Evolutionary conservation across 2,329 filamentous ascomycete genomes (phyloP), one percentile per base, ranked within the genome.

Genomic region (Microsporum audouinii): DNA sequence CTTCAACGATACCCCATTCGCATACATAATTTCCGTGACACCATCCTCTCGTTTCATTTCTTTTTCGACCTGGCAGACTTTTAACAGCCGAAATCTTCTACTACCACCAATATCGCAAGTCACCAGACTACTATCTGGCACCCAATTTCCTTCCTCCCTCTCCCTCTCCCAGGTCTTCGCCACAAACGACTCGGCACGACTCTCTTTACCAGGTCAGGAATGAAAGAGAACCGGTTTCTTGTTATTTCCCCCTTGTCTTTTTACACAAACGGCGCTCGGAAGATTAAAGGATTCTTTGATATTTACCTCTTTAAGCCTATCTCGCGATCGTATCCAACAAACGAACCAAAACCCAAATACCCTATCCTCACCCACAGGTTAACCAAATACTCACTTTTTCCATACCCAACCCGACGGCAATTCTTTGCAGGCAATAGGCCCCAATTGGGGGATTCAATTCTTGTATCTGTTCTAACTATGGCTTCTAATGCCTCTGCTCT

Each of bases 401-500:
- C 51, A 55, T 55, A 38, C 51, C 12, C 51, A 12, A 36, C 39
- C 17, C 23, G 27, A 57, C 38, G n/a, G 27, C 31, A 29, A 57
- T 31, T 57, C 7, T 51, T 57, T 57, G 55, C 55, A 39, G 31
- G 55, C 33, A 57, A 57, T 57, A 43, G 39, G 39, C 55, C 39
- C 31, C 34, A 23, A 57, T 43, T 43, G 55, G 36, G 41, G 55
- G 55, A 57, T 57, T 57, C 55, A 5, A 57, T 57, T 57, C 55
- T 41, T 57, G 55, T 57, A 57, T 43, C 39, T 43, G 55, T 41
- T 43, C 27, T 41, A 39, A 36, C 39, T 57, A 39, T 43, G 34
- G 55, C 51, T 55, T 14, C 33, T n/a, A 23, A 34, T 17, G 51
- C 51, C 51, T 55, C 31, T 43, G 36, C 23, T 36, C 2, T 58